Percentiles rank a stretch among this genome's conserved stretches.
Evolutionary conservation across 2,329 filamentous ascomycete genomes (phyloP).

Genomic region (Trichophyton benhamiae): DNA sequence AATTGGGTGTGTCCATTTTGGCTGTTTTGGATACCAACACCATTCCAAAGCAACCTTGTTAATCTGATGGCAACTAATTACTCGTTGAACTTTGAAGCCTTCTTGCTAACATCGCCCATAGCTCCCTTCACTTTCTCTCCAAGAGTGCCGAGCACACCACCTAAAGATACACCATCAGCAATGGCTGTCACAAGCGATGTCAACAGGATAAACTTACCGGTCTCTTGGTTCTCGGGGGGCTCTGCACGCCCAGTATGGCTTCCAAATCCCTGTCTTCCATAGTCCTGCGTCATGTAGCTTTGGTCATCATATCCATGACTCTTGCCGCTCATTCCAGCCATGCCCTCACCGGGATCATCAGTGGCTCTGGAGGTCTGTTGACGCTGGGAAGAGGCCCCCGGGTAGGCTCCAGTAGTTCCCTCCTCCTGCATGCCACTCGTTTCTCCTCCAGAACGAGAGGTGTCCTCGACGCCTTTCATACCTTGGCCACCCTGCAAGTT

Average conservation of each 20-base stretch:
- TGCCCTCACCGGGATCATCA: conserved; percentile 1
- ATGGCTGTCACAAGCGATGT: neutral
- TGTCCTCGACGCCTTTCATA: neutral
- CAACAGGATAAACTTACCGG: neutral
- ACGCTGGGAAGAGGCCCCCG: neutral
- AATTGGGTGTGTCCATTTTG: neutral
- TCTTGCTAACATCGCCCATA: conserved; percentile 2
- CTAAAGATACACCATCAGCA: neutral
- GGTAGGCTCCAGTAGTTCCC: neutral
- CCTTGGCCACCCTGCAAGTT: neutral
- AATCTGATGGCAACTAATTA: neutral
- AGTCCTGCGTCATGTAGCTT: neutral
- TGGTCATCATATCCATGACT: neutral
- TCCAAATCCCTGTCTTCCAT: neutral
- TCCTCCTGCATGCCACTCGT: neutral
- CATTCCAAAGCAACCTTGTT: neutral
- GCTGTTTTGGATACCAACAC: neutral
- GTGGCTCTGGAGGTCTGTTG: neutral
- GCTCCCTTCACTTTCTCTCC: conserved; percentile 9
- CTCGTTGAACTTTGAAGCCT: neutral
- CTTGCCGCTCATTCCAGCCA: neutral
- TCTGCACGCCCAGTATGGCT: neutral
- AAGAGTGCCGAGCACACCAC: conserved; percentile 1
- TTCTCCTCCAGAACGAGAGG: neutral
- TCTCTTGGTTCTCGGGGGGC: neutral